These are phyloP conservation scores for Isoetes taiwanensis DNA, from an alignment of 75 land plant genomes.

Conservation along the genomic window DNA sequence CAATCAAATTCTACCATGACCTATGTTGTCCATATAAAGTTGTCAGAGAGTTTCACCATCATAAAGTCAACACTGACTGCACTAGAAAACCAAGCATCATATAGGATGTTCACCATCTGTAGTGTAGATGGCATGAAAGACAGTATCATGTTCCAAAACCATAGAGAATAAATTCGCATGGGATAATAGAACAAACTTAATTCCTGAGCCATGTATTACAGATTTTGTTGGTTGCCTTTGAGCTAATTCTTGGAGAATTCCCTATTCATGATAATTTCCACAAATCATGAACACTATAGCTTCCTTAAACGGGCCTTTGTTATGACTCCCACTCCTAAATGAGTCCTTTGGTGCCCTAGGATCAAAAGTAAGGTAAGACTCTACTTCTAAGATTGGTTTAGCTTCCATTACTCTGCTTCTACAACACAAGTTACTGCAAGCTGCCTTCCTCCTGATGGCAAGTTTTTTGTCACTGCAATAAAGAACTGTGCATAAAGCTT, in stretches of 20 bases:
- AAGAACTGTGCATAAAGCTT: constrained; percentile 83
- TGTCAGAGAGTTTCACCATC: too few relatives aligned
- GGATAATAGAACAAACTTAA: too few relatives aligned
- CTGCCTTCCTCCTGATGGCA: constrained; percentile 72
- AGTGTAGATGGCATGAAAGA: too few relatives aligned
- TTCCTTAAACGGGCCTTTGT: constrained; percentile 90
- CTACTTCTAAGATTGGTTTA: constrained; percentile 67
- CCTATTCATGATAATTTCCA: constrained; percentile 85
- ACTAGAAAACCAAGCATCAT: too few relatives aligned
- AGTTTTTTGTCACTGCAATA: constrained; percentile 87
- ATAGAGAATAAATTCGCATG: too few relatives aligned
- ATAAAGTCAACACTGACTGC: too few relatives aligned
- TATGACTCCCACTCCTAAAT: constrained; percentile 29
- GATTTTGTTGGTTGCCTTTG: too few relatives aligned
- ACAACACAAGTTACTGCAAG: constrained; percentile 75
- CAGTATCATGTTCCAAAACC: too few relatives aligned
- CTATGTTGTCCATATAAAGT: too few relatives aligned
- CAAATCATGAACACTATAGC: constrained; percentile 98
- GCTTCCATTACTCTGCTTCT: constrained; percentile 88
- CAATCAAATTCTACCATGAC: too few relatives aligned
- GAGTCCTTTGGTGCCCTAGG: constrained; percentile 81
- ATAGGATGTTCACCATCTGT: too few relatives aligned
- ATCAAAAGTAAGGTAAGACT: constrained; percentile 69
- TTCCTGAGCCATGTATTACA: too few relatives aligned
- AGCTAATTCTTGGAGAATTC: constrained; percentile 76